A percentile compares a stretch with the other conserved stretches of the same genome.
phyloP scores from a whole-genome alignment of 140 eudicot species.

The Oenanthe javanica region DNA sequence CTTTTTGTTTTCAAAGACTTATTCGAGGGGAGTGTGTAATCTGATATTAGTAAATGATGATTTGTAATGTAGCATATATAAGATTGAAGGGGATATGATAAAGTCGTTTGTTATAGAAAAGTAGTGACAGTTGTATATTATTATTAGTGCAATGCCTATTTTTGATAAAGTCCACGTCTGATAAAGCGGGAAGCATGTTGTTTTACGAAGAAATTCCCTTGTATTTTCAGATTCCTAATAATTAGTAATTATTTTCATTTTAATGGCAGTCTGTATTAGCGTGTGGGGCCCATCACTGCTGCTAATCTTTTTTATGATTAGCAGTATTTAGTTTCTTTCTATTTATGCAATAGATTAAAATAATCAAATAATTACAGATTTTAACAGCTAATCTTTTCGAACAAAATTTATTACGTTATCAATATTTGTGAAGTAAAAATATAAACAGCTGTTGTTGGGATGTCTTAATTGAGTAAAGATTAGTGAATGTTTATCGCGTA shows the following conservation, averaged over 20 bases:
- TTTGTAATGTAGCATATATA: background rate
- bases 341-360: no score
- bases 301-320: no score
- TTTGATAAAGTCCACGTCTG: slow-evolving; percentile 10
- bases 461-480: slow-evolving; percentile 9
- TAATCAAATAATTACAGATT: no score
- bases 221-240: background rate
- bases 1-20: no score
- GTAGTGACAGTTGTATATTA: slow-evolving; percentile 5
- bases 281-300: slow-evolving; percentile 6
- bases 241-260: background rate
- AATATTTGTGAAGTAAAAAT: background rate
- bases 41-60: background rate
- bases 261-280: slow-evolving; percentile 6
- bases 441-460: background rate
- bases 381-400: no score
- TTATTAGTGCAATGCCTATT: background rate
- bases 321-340: no score
- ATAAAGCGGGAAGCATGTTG: background rate
- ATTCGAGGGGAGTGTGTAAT: background rate
- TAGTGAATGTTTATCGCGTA: background rate
- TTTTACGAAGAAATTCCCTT: background rate
- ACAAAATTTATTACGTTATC: no score
- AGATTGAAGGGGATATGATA: background rate
- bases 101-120: background rate